Evolutionary conservation across 768 basidiomycete genomes (phyloP), one percentile per base, ranked within the genome.

Genomic region (Russula virescens): DNA sequence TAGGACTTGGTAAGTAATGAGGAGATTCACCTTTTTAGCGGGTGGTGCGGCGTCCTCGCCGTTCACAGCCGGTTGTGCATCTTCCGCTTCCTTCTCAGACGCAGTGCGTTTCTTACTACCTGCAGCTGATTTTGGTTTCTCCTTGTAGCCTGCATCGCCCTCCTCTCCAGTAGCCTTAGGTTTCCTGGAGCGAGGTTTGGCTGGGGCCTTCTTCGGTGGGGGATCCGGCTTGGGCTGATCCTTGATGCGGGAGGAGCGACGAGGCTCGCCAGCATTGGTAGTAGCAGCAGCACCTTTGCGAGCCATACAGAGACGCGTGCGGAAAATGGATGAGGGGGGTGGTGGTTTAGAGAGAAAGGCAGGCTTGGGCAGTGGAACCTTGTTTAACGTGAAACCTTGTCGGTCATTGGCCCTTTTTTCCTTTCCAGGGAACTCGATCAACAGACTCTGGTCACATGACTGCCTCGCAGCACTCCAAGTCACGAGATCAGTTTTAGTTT

Each of bases 211-310:
- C 81, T 86, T 88, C 18, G 73, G 75, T 34, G 71, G 61, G 76
- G 73, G 45, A 28, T 75, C 84, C 2, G 75, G 71, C 72, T 85
- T 87, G 58, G 85, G 86, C 62, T 82, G 80, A 28, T 85, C 86
- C 73, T 89, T 89, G 75, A 90, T 88, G 69, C 88, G 85, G 35
- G 81, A 75, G 9, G 87, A 89, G 75, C 88, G 88, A 73, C 88
- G 87, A 42, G 87, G 87, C 70, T 79, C 78, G 48, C 75, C 75
- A 55, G 76, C 71, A 25, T 75, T 78, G 2, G 72, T 71, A 40
- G 79, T 63, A 50, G 81, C 67, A 53, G 79, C 74, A 28, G 82
- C 82, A 53, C 86, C 80, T 82, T 88, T 89, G 69, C 87, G 83
- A 66, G 88, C 86, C 88, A 89, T 89, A 60, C 51, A 64, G 53